A percentile compares a stretch with the other conserved stretches of the same genome.
Evolutionary conservation across 371 early-diverging fungal genomes (phyloP).

Genomic region (Mucor lusitanicus): DNA sequence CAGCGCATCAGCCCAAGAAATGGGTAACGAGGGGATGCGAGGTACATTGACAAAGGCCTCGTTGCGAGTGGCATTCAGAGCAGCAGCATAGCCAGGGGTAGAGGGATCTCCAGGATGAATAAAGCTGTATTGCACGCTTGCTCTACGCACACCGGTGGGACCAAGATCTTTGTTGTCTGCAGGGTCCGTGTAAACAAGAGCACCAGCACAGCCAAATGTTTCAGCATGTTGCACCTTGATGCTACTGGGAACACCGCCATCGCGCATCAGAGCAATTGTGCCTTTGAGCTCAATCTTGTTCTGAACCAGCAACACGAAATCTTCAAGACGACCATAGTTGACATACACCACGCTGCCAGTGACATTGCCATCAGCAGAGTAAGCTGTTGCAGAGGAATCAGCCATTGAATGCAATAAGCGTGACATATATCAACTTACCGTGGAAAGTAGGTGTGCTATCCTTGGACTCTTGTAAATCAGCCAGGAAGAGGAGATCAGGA

Average conservation of each 20-base stretch:
- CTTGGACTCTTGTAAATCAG: conserved; percentile 54
- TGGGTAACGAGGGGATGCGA: conserved; percentile 67
- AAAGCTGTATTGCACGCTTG: conserved; percentile 55
- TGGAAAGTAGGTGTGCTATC: conserved; percentile 64
- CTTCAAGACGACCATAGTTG: conserved; percentile 64
- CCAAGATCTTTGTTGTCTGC: conserved; percentile 28
- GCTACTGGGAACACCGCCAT: conserved; percentile 60
- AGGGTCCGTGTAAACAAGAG: conserved; percentile 65
- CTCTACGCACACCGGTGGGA: conserved; percentile 53
- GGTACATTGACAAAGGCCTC: conserved; percentile 46
- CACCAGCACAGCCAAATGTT: conserved; percentile 57
- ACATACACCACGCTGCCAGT: conserved; percentile 67
- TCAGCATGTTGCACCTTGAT: conserved; percentile 68
- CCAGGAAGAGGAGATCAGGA: conserved; percentile 48
- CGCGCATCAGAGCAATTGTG: conserved; percentile 62
- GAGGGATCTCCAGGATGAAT: conserved; percentile 66
- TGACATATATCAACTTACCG: conserved; percentile 17
- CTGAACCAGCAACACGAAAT: conserved; percentile 53
- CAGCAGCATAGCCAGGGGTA: conserved; percentile 65
- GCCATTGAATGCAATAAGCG: not conserved
- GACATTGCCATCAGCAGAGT: conserved; percentile 64
- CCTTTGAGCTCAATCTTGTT: conserved; percentile 48
- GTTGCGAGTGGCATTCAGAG: conserved; percentile 49
- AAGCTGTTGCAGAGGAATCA: conserved; percentile 20
- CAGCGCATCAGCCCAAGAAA: conserved; percentile 66